Evolutionary conservation across 2,329 filamentous ascomycete genomes (phyloP), one percentile per base, ranked within the genome.

Genomic region (Huntiella omanensis): DNA sequence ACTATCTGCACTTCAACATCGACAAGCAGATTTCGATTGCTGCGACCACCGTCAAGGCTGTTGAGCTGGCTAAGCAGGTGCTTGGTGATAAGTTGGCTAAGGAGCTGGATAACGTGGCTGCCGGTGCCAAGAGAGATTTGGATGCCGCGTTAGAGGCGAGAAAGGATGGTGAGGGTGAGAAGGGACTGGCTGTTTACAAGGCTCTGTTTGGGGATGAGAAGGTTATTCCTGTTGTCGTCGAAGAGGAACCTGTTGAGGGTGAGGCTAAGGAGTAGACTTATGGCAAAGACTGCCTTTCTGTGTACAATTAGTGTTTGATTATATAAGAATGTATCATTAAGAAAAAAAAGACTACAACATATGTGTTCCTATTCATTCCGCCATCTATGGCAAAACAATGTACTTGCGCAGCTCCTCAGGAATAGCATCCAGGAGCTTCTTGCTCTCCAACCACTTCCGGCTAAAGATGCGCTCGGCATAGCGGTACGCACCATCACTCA

Each of bases 381-480:
- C 12, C 34, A 3, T 37, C 36, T 65, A 93, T 53, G 83, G 82
- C 61, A 96, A 65, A 51, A 96, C 87, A 62, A 95, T 92, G 63
- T 98, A 96, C 70, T 86, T 94, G 60, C 83, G 75, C 59, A 96
- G 62, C 58, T 83, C 78, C 65, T 83, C 73, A 5, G 91, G 91
- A 59, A 98, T 80, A 38, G 86, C 79, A 22, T 67, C 73, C 40
- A 91, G 62, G 53, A 98, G 66, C 49, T 81, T 82, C 76, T 96
- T 98, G 57, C 78, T 75, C 60, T 77, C 70, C 54, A 98, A 64
- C 91, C 91, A 98, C 62, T 81, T 87, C 61, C 75, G 76, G 40
- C 84, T 93, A 65, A 98, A 98, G 51, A 98, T 62, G 33, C 91
- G 71, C 53, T 98, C 91, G 4, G 91, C 91, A 60, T 98, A 98